These are phyloP conservation scores for Circinella minor DNA, from an alignment of 371 early-diverging fungal species.

Conservation along the genomic window DNA sequence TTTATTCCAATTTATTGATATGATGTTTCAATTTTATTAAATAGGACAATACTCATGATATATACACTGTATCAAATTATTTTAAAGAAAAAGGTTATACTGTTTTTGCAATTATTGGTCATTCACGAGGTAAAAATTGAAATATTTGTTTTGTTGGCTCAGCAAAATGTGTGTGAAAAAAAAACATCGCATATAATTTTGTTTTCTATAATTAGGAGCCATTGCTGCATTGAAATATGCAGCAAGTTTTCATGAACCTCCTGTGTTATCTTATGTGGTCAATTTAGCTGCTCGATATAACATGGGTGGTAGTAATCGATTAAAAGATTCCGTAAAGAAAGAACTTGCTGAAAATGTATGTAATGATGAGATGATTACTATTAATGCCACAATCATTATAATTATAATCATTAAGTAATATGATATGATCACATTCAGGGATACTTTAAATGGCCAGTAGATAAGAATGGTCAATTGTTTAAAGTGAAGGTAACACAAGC, in stretches of 20 bases:
- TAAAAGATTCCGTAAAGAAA: conserved; percentile 33
- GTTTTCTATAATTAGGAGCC: conserved; percentile 42
- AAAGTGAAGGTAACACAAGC: conserved; percentile 38
- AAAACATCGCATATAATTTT: not conserved
- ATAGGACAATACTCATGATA: conserved; percentile 59
- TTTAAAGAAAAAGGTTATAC: conserved; percentile 61
- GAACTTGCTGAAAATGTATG: conserved; percentile 23
- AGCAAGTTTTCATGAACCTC: conserved; percentile 38
- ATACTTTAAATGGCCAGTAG: conserved; percentile 45
- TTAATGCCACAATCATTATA: not conserved
- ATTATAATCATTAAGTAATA: not conserved
- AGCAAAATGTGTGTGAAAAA: not conserved
- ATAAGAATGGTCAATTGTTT: conserved; percentile 36
- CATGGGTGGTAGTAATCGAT: conserved; percentile 47
- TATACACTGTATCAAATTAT: conserved; percentile 54
- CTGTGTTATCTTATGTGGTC: conserved; percentile 42
- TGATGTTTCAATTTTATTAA: not conserved
- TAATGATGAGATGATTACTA: not conserved
- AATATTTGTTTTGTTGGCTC: not conserved
- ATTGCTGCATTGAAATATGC: conserved; percentile 62
- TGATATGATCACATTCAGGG: conserved; percentile 26
- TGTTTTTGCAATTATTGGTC: conserved; percentile 59
- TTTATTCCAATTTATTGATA: too few relatives aligned
- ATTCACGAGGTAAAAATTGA: conserved; percentile 55
- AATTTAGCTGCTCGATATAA: conserved; percentile 60